phyloP scores from a whole-genome alignment of 192 early-diverging fungal species.

The Umbelopsis isabellina region DNA sequence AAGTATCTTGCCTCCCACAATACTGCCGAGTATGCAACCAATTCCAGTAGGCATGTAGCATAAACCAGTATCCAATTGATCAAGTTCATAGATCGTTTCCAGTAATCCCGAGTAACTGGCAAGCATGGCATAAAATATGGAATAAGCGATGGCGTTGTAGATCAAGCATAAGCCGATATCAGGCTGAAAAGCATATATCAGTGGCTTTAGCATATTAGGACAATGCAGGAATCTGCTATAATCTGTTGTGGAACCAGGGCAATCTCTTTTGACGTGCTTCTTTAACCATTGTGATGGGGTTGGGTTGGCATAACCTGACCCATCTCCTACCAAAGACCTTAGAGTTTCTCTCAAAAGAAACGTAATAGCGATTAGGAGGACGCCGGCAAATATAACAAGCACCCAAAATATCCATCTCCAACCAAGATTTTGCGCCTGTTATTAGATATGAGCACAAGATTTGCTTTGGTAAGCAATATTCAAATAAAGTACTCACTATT shows the following conservation, averaged over 20 bases:
- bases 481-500: conserved; percentile 2
- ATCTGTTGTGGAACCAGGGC: not conserved
- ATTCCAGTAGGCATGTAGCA: conserved; percentile 49
- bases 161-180: conserved; percentile 27
- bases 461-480: not conserved
- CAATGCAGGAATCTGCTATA: conserved; percentile 27
- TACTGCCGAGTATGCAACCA: conserved; percentile 45
- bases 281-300: conserved; percentile 29
- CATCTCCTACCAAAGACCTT: conserved; percentile 44
- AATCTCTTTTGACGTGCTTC: not conserved
- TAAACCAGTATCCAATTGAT: conserved; percentile 40
- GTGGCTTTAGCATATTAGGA: conserved; percentile 30
- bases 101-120: conserved; percentile 43
- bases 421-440: not conserved
- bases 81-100: conserved; percentile 42
- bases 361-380: conserved; percentile 30
- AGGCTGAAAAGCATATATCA: conserved; percentile 19
- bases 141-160: conserved; percentile 37
- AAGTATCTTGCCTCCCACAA: conserved; percentile 40
- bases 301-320: conserved; percentile 38
- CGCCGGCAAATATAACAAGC: conserved; percentile 29
- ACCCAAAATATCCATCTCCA: conserved; percentile 48
- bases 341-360: conserved; percentile 52
- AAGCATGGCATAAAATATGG: conserved; percentile 35
- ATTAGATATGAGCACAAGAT: not conserved